Conservation (phyloP, 345 rosid genomes). For the Eutrema yunnanense region DNA sequence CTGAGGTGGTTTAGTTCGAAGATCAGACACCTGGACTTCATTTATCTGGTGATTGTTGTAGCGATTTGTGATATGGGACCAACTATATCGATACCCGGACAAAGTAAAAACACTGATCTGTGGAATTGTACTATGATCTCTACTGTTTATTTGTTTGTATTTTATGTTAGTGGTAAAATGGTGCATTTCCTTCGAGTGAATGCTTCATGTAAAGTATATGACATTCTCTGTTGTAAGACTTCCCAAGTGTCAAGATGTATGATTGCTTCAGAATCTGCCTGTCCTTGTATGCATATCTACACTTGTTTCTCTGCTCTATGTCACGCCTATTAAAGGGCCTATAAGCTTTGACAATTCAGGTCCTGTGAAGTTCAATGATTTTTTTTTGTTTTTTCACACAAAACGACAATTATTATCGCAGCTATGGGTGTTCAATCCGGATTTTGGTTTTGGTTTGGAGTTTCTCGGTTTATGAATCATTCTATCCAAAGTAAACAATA, state of each 20-base stretch:
- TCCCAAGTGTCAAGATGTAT: not conserved
- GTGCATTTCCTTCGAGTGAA: constrained; percentile 29
- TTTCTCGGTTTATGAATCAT: too few relatives aligned
- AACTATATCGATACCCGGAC: constrained; percentile 29
- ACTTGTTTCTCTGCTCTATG: not conserved
- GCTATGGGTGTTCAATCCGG: too few relatives aligned
- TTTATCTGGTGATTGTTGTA: constrained; percentile 28
- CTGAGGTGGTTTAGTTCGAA: constrained; percentile 60
- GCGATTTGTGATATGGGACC: constrained; percentile 13
- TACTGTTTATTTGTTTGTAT: constrained; percentile 21
- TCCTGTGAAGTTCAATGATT: too few relatives aligned
- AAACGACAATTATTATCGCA: too few relatives aligned
- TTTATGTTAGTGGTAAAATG: constrained; percentile 17
- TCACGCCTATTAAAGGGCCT: too few relatives aligned
- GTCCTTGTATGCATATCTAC: not conserved
- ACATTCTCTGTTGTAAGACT: constrained; percentile 13
- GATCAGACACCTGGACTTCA: constrained; percentile 32
- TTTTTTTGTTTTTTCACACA: too few relatives aligned
- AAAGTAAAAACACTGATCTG: constrained; percentile 8
- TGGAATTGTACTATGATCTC: constrained; percentile 16
- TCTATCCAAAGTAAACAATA: too few relatives aligned
- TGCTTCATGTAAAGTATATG: constrained; percentile 29
- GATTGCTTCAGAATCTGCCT: constrained; percentile 5
- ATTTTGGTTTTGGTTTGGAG: too few relatives aligned
- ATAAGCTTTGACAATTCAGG: too few relatives aligned